These are phyloP conservation scores for Keithomyces neogunnii DNA, from an alignment of 2,329 filamentous ascomycete species.

Conservation along the genomic window DNA sequence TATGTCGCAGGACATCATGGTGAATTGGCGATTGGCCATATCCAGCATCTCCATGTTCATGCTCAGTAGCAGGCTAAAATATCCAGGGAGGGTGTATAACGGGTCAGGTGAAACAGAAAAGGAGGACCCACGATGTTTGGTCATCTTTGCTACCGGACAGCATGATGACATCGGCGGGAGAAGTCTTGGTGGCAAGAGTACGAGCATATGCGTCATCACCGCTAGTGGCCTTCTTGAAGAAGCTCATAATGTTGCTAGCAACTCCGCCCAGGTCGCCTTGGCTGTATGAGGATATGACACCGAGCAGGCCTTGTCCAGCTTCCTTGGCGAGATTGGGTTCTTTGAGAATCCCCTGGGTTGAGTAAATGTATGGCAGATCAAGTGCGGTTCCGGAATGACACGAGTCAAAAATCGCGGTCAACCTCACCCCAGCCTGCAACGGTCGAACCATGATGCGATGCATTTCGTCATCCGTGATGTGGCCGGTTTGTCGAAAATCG, in stretches of 20 bases:
- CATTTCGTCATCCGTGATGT: conserved; percentile 80
- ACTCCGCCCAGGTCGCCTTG: conserved; percentile 75
- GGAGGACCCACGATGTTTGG: conserved; percentile 72
- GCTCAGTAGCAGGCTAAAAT: not conserved
- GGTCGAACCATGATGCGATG: conserved; percentile 62
- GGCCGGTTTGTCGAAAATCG: conserved; percentile 69
- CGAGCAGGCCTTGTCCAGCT: conserved; percentile 54
- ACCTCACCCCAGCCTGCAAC: conserved; percentile 44
- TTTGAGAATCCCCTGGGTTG: conserved; percentile 59
- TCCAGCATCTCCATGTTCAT: no score
- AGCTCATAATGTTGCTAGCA: conserved; percentile 67
- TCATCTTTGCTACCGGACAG: conserved; percentile 95
- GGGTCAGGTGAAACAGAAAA: conserved; percentile 7
- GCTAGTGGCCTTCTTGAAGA: conserved; percentile 81
- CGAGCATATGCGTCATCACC: conserved; percentile 77
- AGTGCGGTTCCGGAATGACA: conserved; percentile 60
- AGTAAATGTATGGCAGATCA: conserved; percentile 61
- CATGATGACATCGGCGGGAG: conserved; percentile 92
- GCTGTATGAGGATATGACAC: conserved; percentile 50
- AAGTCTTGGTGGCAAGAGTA: conserved; percentile 81
- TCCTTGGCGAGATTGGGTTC: conserved; percentile 61
- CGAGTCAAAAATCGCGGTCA: conserved; percentile 57
- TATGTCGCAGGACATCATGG: no score
- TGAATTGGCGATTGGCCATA: no score
- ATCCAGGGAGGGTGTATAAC: not conserved